These are phyloP conservation scores for Serendipita sp. DNA, from an alignment of 1,284 basidiomycete genomes.

Conservation along the genomic window DNA sequence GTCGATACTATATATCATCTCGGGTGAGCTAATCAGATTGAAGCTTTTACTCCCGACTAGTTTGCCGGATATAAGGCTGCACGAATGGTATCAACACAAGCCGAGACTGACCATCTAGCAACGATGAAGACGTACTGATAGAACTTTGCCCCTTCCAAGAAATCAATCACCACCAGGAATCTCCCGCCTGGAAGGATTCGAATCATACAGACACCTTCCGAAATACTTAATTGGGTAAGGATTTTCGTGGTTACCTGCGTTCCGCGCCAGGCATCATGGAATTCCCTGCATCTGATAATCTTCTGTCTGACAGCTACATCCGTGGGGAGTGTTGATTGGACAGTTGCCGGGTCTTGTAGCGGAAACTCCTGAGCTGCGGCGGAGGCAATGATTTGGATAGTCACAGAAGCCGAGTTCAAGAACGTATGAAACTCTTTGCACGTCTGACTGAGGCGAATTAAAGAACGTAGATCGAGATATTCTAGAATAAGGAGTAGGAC, in stretches of 20 bases:
- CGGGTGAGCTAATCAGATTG: background rate
- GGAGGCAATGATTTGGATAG: background rate
- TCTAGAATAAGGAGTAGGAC: background rate
- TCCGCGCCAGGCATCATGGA: background rate
- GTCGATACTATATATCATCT: conserved; percentile 3
- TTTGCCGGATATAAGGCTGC: background rate
- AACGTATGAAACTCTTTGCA: background rate
- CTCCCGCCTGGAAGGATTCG: background rate
- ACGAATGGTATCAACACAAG: too few species aligned
- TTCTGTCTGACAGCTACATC: background rate
- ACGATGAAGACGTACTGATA: background rate
- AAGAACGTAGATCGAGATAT: background rate
- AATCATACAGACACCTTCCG: background rate
- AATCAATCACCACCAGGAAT: background rate
- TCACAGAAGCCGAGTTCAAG: background rate
- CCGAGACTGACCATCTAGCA: too few species aligned
- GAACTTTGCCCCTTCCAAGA: background rate
- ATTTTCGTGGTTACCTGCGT: background rate
- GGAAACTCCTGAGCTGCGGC: background rate
- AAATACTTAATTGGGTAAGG: background rate
- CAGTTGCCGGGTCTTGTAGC: background rate
- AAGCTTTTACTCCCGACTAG: background rate
- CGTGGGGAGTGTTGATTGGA: background rate
- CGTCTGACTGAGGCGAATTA: background rate
- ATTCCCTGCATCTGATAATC: background rate